These are phyloP conservation scores for Oryza coarctata DNA, from an alignment of 176 grass and related monocot genomes.

Conservation along the genomic window DNA sequence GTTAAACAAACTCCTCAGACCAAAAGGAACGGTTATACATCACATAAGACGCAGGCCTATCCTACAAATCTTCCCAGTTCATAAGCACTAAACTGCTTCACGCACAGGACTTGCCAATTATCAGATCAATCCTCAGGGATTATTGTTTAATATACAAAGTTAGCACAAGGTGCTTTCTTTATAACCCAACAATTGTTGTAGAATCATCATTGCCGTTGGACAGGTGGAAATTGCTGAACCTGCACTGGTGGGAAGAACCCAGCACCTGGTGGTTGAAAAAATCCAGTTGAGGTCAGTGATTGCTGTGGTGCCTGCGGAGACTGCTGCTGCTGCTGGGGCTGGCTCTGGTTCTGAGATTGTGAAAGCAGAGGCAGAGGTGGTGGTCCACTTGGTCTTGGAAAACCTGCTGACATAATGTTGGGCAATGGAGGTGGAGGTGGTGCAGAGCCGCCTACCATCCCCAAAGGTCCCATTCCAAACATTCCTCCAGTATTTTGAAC, in stretches of 20 bases:
- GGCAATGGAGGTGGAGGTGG: slow-evolving; percentile 53
- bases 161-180: slow-evolving; percentile 34
- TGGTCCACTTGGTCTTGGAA: slow-evolving; percentile 40
- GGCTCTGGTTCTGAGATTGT: slow-evolving; percentile 45
- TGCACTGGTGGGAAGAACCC: slow-evolving; percentile 70
- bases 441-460: slow-evolving; percentile 49
- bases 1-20: slow-evolving; percentile 18
- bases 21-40: slow-evolving; percentile 46
- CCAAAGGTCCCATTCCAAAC: slow-evolving; percentile 46
- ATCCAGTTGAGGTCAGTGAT: slow-evolving; percentile 56
- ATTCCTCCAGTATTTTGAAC: slow-evolving; percentile 54
- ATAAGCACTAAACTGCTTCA: slow-evolving; percentile 36
- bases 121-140: slow-evolving; percentile 13
- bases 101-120: slow-evolving; percentile 22
- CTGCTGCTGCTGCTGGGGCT: slow-evolving; percentile 74
- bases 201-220: slow-evolving; percentile 66
- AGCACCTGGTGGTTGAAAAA: slow-evolving; percentile 56
- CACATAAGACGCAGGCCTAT: slow-evolving; percentile 37
- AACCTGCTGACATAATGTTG: slow-evolving; percentile 40
- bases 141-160: slow-evolving; percentile 65
- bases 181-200: slow-evolving; percentile 4
- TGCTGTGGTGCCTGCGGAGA: slow-evolving; percentile 50
- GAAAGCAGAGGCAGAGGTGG: slow-evolving; percentile 49
- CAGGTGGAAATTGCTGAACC: slow-evolving; percentile 66
- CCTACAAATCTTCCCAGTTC: slow-evolving; percentile 37